phyloP scores from a whole-genome alignment of 495 filamentous ascomycete species.

The Copromyces sp. region DNA sequence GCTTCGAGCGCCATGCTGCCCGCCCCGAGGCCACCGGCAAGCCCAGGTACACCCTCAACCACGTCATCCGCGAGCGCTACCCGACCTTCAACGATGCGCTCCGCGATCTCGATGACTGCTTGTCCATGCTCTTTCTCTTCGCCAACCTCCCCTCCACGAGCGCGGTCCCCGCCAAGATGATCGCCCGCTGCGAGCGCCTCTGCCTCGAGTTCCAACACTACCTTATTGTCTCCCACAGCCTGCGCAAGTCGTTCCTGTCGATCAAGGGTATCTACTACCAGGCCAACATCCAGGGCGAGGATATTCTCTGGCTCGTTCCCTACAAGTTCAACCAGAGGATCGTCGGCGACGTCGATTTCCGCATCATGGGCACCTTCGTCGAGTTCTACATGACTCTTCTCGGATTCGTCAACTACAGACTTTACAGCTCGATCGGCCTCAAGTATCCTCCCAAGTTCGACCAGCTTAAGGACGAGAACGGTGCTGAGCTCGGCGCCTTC shows the following conservation, averaged over 20 bases:
- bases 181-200: constrained; percentile 82
- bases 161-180: constrained; percentile 82
- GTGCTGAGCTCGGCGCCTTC: constrained; percentile 87
- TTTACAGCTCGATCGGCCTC: constrained; percentile 83
- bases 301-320: constrained; percentile 92
- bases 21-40: constrained; percentile 76
- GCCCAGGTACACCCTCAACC: constrained; percentile 80
- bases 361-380: constrained; percentile 98
- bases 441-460: constrained; percentile 95
- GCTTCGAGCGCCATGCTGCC: constrained; percentile 49
- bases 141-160: constrained; percentile 86
- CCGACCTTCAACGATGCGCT: constrained; percentile 93
- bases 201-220: constrained; percentile 96
- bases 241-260: constrained; percentile 91
- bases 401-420: constrained; percentile 87
- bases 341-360: constrained; percentile 88
- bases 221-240: constrained; percentile 76
- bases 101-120: constrained; percentile 88
- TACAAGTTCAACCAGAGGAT: constrained; percentile 94
- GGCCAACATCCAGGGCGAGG: constrained; percentile 95
- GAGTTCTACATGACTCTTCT: constrained; percentile 96
- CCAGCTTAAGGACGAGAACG: constrained; percentile 71
- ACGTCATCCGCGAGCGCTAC: constrained; percentile 96
- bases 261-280: constrained; percentile 99
- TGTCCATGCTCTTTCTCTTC: constrained; percentile 95